Conservation (phyloP, 106 monocot species). For the Gastrodia elata region DNA sequence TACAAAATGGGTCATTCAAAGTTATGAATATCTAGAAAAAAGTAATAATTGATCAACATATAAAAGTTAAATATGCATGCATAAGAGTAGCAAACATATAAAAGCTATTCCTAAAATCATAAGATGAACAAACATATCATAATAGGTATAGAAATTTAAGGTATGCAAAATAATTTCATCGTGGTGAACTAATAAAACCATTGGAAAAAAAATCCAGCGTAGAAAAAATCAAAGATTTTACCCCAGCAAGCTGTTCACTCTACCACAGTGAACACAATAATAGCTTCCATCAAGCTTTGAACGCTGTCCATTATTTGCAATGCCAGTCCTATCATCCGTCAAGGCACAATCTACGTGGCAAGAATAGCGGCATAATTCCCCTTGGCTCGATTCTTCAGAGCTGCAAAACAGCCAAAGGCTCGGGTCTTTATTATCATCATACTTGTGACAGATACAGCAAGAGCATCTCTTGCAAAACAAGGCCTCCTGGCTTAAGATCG, state of each 20-base stretch:
- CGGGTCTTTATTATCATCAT: conserved; percentile 78
- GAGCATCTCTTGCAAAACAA: conserved; percentile 58
- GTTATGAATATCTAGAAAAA: too few species aligned
- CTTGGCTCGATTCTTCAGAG: conserved; percentile 22
- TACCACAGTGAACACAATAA: conserved; percentile 41
- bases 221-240: conserved; percentile 16
- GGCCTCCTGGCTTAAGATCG: conserved; percentile 24
- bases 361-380: conserved; percentile 37
- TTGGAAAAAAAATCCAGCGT: not conserved
- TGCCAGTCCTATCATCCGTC: conserved; percentile 39
- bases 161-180: not conserved
- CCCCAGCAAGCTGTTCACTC: conserved; percentile 50
- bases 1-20: too few species aligned
- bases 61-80: too few species aligned
- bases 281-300: conserved; percentile 40
- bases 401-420: conserved; percentile 70
- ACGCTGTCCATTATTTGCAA: conserved; percentile 14
- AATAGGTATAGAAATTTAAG: not conserved
- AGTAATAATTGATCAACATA: too few species aligned
- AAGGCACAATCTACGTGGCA: conserved; percentile 59
- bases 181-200: not conserved
- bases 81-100: too few species aligned
- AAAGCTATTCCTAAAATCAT: too few species aligned
- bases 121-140: too few species aligned
- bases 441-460: conserved; percentile 61